A percentile compares a stretch with the other conserved stretches of the same genome.
Conservation (phyloP, 1,139 yeast species). For the Geotrichum phurueaensis region DNA sequence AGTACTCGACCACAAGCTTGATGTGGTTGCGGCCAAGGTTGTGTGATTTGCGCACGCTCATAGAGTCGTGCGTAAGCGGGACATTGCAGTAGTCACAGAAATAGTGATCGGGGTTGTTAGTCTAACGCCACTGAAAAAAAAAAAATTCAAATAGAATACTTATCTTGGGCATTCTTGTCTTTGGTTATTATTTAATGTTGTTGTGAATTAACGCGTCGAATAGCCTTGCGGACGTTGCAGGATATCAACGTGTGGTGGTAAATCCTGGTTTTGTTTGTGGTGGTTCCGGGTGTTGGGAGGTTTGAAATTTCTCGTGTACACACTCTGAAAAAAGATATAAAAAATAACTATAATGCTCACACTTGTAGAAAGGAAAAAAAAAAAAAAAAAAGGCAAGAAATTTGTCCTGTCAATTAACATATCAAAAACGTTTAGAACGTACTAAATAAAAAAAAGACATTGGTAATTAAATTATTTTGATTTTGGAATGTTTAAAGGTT, state of each 20-base stretch:
- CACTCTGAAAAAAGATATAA: background rate
- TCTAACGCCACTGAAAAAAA: background rate
- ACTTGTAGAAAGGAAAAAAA: no score
- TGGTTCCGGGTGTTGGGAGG: background rate
- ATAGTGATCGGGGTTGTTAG: conserved; percentile 8
- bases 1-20: conserved; percentile 68
- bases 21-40: conserved; percentile 75
- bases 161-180: conserved; percentile 28
- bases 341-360: background rate
- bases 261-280: background rate
- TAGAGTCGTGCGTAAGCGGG: conserved; percentile 77
- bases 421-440: no score
- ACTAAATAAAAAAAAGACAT: no score
- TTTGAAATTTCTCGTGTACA: background rate
- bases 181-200: background rate
- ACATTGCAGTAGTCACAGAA: conserved; percentile 17
- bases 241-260: background rate
- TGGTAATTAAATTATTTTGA: no score
- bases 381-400: no score
- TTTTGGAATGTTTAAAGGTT: no score
- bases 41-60: conserved; percentile 82
- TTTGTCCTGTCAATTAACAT: no score
- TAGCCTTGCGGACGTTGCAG: background rate
- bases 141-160: conserved; percentile 18
- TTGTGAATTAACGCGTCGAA: background rate